Conservation (phyloP, 495 filamentous ascomycete species). For the Penicillium desertorum region DNA sequence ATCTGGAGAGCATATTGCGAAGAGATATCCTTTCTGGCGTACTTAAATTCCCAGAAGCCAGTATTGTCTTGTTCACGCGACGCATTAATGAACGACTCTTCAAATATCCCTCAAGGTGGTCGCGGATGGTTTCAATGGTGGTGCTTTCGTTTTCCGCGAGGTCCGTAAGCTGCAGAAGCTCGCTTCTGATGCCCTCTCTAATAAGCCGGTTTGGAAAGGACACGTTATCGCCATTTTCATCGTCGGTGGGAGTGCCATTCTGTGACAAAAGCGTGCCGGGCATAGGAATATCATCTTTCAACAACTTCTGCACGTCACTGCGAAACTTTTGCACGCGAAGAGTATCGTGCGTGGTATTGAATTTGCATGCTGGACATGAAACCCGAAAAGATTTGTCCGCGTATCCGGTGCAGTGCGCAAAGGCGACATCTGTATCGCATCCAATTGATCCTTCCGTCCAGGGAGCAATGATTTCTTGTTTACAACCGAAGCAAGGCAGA, state of each 20-base stretch:
- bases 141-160: constrained; percentile 10
- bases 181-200: constrained; percentile 33
- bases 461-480: not conserved
- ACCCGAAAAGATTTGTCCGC: constrained; percentile 59
- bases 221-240: not conserved
- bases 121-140: constrained; percentile 21
- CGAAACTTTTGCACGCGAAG: constrained; percentile 28
- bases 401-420: constrained; percentile 49
- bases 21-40: constrained; percentile 50
- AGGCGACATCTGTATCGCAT: constrained; percentile 21
- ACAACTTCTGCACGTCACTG: constrained; percentile 29
- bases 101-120: constrained; percentile 18
- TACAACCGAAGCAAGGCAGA: constrained; percentile 37
- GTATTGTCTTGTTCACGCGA: constrained; percentile 14
- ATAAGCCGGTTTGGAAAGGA: constrained; percentile 62
- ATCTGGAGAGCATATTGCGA: constrained; percentile 73
- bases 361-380: constrained; percentile 48
- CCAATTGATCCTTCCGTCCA: constrained; percentile 59
- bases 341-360: constrained; percentile 46
- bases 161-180: constrained; percentile 36
- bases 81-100: constrained; percentile 16
- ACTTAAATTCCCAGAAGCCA: not conserved
- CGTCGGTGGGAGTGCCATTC: constrained; percentile 29
- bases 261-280: constrained; percentile 60
- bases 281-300: constrained; percentile 51